These are phyloP conservation scores for Aspergillus aculeatinus DNA, from an alignment of 2,329 filamentous ascomycete genomes.

Conservation along the genomic window DNA sequence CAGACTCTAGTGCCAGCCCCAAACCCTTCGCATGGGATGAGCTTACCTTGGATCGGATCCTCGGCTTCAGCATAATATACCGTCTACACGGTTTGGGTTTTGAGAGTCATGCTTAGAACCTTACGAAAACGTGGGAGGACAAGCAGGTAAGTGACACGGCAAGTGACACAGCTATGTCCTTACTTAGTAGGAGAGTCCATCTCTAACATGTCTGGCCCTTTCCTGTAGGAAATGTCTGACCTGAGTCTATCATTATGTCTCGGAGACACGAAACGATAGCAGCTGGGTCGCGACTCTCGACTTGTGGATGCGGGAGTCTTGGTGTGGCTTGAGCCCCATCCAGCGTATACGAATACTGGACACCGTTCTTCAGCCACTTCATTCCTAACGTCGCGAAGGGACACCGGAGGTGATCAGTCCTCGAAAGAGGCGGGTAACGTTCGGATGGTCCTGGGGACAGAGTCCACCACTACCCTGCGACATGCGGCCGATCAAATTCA, in stretches of 20 bases:
- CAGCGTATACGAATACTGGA: neutral
- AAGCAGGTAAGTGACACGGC: neutral
- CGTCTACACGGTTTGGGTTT: neutral
- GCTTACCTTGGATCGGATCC: neutral
- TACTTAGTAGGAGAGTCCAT: neutral
- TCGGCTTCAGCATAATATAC: neutral
- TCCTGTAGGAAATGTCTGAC: neutral
- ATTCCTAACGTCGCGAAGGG: neutral
- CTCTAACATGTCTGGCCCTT: neutral
- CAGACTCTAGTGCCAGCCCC: neutral
- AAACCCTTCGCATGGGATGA: neutral
- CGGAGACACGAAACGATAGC: neutral
- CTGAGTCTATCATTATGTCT: neutral
- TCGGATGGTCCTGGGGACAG: neutral
- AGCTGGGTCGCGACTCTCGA: neutral
- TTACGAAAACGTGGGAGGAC: neutral
- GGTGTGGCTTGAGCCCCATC: neutral
- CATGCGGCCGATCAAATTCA: slow-evolving; percentile 7
- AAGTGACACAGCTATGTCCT: neutral
- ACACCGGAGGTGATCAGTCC: neutral
- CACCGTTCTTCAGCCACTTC: neutral
- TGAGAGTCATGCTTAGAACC: neutral
- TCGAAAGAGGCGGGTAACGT: neutral
- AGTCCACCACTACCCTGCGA: neutral
- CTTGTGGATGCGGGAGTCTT: neutral